Base-by-base conservation (phyloP, 1,284 basidiomycete species). In the Naganishia liquefaciens region DNA sequence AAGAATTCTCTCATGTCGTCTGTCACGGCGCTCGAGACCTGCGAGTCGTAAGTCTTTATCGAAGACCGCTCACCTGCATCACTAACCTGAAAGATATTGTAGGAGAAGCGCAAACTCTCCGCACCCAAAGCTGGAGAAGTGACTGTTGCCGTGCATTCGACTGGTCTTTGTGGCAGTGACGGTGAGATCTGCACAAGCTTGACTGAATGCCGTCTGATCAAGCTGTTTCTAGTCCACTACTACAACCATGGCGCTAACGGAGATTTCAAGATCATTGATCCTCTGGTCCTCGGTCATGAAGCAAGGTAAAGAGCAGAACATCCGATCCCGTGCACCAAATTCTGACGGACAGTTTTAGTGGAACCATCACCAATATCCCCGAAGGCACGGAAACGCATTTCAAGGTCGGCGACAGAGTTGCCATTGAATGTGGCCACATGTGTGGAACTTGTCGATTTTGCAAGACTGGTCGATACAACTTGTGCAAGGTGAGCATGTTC, bases 91-190 rank as follows among this genome's bases (percentile, higher is more conserved):
- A 9, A 7, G 33, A 37, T 3, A 13, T 13, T 25, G 10, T 64
- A 81, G 80, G 80, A 80, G 65, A 73, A 79, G 62, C 71, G 76
- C 11, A 68, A 74, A 5, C 73, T 79, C 55, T 52, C 63, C 5
- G 66, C 73, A 5, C 80, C 79, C 17, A 69, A 69, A 5, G 74
- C 78, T 25, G 74, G 72, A n/a, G 75, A 80, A 67, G 79, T 73
- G 11, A 77, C 78, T 68, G 74, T 80, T 60, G 73, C 74, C 47
- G 74, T 96, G 69, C 82, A 84, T 58, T 83, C 90, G 46, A 97
- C 93, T 13, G 94, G 93, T 58, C 85, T 97, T 58, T 98, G 94
- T 74, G 94, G 93, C 58, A 90, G 87, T 65, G 93, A 95, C 78
- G 79, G 90, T 93, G 73, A 75, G 88, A 81, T n/a, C 50, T 7